Conservation (phyloP, 2,329 filamentous ascomycete species). For the Arthrobotrys iridis region DNA sequence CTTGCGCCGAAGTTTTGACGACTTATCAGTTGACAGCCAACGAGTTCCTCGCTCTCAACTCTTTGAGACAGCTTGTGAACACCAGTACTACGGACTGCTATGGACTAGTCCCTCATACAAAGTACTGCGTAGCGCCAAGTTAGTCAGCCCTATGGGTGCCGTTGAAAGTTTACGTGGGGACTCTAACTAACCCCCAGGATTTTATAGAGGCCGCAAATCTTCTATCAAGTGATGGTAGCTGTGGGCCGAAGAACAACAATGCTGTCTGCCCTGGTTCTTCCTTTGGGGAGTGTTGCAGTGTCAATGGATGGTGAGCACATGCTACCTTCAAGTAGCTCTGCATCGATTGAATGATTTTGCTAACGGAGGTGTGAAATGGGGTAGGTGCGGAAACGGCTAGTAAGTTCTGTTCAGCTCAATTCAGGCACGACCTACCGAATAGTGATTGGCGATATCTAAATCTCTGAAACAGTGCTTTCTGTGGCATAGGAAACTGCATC, state of each 20-base stretch:
- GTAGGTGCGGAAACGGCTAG: conserved; percentile 35
- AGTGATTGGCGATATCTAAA: too few species aligned
- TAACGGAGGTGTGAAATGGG: not conserved
- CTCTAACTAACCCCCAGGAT: too few species aligned
- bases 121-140: conserved; percentile 21
- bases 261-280: conserved; percentile 16
- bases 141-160: not conserved
- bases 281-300: conserved; percentile 30
- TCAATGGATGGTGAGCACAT: conserved; percentile 13
- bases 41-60: conserved; percentile 16
- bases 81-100: conserved; percentile 17
- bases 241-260: conserved; percentile 8
- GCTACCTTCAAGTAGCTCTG: too few species aligned
- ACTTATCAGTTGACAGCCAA: conserved; percentile 3
- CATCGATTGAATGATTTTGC: too few species aligned
- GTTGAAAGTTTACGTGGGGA: too few species aligned
- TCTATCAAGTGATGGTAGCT: conserved; percentile 17
- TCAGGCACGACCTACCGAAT: too few species aligned
- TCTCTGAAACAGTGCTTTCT: conserved; percentile 20
- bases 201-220: not conserved
- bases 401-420: too few species aligned
- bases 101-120: conserved; percentile 8
- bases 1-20: conserved; percentile 15
- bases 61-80: too few species aligned
- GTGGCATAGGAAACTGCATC: conserved; percentile 29